Base-by-base conservation (phyloP, 768 basidiomycete genomes). In the Auricularia cornea region DNA sequence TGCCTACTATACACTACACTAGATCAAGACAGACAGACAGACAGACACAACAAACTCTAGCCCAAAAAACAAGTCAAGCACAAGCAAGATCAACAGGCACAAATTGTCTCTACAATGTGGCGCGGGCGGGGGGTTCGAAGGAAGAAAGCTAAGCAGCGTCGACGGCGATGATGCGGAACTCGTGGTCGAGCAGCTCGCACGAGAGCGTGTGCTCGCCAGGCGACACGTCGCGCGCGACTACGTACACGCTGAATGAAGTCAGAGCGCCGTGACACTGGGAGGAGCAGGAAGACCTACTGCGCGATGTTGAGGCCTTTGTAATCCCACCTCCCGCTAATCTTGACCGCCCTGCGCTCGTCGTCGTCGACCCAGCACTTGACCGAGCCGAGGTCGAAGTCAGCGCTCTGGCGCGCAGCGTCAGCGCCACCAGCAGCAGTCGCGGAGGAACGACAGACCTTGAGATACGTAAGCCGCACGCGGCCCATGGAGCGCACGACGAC, bases 311-410 rank as follows among this genome's bases (percentile, higher is more conserved):
- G 44, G 11, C 44, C 54, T 11, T 57, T 31, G 26, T 30, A 31
- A 12, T 28, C 30, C 54, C 54, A 57, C 16, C 14, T 11, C 14
- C 54, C 54, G 26, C 29, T 40, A 10, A 62, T 30, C n/a, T 62
- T 32, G 40, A 38, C 41, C 28, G 44, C 61, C 4, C 20, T 12
- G 1, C 14, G 8, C 26, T 29, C 44, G 14, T 62, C 61, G 10
- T 62, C 31, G 33, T 62, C 48, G 14, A 52, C 31, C 61, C 61
- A 62, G 33, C 61, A 62, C 48, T 62, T 62, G 48, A 33, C 33
- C 12, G 32, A 8, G 29, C 61, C 61, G 6, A 62, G 29, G 20
- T 26, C 61, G 48, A 62, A 52, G 11, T 32, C 41, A n/a, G 29
- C 32, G 44, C 61, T 62, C 30, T 48, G 40, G n/a, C n/a, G n/a